These are phyloP conservation scores for Aspergillus pseudoglaucus DNA, from an alignment of 2,329 filamentous ascomycete genomes.

Conservation along the genomic window DNA sequence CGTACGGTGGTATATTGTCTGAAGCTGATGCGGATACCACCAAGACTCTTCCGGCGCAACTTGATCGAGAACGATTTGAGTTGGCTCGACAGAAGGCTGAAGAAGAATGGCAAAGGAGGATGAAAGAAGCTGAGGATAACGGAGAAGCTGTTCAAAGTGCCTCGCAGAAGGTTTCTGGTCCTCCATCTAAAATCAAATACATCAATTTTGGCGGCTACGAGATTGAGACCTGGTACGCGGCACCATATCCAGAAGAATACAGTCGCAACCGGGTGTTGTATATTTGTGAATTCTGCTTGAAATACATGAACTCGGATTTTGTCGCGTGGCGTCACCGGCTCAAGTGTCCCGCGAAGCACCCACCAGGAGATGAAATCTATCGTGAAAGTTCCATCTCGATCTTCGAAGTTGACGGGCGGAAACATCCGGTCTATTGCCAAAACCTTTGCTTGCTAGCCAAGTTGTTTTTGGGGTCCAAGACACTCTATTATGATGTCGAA, in stretches of 20 bases:
- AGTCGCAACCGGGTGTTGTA: constrained; percentile 94
- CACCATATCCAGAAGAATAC: constrained; percentile 97
- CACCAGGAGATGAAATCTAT: constrained; percentile 96
- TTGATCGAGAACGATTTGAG: constrained; percentile 81
- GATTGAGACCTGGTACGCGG: constrained; percentile 98
- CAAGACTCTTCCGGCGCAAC: constrained; percentile 71
- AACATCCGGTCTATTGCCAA: constrained; percentile 92
- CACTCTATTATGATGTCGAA: constrained; percentile 98
- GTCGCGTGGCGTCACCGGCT: constrained; percentile 96
- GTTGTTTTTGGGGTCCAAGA: constrained; percentile 96
- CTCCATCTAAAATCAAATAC: constrained; percentile 94
- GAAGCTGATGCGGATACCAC: constrained; percentile 88
- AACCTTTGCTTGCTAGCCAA: constrained; percentile 93
- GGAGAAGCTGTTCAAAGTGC: constrained; percentile 58
- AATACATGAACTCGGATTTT: constrained; percentile 99
- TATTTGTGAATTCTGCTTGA: constrained; percentile 98
- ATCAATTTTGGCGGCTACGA: constrained; percentile 97
- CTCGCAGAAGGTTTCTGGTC: constrained; percentile 69
- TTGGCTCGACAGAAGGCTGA: constrained; percentile 85
- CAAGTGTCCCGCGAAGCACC: constrained; percentile 94
- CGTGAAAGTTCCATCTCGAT: constrained; percentile 90
- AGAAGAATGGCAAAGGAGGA: constrained; percentile 75
- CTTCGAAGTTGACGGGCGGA: constrained; percentile 91
- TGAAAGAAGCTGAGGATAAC: constrained; percentile 56
- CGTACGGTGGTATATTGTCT: constrained; percentile 86